Percentiles rank a stretch among this genome's conserved stretches.
These are phyloP conservation scores for Beauveria brongniartii DNA, from an alignment of 2,329 filamentous ascomycete genomes.

Conservation along the genomic window DNA sequence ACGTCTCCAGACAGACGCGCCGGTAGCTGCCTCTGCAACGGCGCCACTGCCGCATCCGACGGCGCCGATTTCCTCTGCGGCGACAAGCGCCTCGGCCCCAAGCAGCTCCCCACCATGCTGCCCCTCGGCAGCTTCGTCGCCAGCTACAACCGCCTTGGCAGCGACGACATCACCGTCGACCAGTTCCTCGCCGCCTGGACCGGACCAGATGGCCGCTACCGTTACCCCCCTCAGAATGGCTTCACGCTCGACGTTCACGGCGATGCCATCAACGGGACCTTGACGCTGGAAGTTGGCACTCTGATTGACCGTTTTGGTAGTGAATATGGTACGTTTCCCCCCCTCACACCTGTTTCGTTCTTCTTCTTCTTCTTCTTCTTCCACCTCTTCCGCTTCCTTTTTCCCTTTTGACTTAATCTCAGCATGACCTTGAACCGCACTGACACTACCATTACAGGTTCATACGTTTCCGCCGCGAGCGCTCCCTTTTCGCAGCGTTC, in stretches of 20 bases:
- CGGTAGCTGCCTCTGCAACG: slow-evolving; percentile 16
- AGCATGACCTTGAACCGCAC: background rate
- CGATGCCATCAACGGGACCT: slow-evolving; percentile 31
- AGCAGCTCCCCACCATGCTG: slow-evolving; percentile 25
- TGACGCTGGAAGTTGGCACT: slow-evolving; percentile 31
- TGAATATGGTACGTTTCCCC: slow-evolving; percentile 27
- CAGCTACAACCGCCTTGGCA: slow-evolving; percentile 31
- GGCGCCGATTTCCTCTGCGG: slow-evolving; percentile 26
- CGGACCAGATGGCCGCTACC: slow-evolving; percentile 19
- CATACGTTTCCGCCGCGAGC: slow-evolving; percentile 33
- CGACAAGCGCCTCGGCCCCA: slow-evolving; percentile 29
- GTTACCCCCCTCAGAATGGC: slow-evolving; percentile 34
- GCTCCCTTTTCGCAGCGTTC: slow-evolving; percentile 39
- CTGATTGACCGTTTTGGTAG: slow-evolving; percentile 40
- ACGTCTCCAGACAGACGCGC: too few species aligned
- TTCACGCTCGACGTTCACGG: slow-evolving; percentile 29
- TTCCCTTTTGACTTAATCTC: background rate
- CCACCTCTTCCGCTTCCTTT: background rate
- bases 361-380: too few species aligned
- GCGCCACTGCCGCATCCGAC: slow-evolving; percentile 9
- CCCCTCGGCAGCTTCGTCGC: slow-evolving; percentile 23
- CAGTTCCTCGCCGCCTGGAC: slow-evolving; percentile 31
- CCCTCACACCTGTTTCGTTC: too few species aligned
- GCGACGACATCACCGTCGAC: slow-evolving; percentile 17
- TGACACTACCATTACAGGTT: slow-evolving; percentile 12